These are phyloP conservation scores for Beauveria sp. DNA, from an alignment of 2,329 filamentous ascomycete genomes.

Conservation along the genomic window DNA sequence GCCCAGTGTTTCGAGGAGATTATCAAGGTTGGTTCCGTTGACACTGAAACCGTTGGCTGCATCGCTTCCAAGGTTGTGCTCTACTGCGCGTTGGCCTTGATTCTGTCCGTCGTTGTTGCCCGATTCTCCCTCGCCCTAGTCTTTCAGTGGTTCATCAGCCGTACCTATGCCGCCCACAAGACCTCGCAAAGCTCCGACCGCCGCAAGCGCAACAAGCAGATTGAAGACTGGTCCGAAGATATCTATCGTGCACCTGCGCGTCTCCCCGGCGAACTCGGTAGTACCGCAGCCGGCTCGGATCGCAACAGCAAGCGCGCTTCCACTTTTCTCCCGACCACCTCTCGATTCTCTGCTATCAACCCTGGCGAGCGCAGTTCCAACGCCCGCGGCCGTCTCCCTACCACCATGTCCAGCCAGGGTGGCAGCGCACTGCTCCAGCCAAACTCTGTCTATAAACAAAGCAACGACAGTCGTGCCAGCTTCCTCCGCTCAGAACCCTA, in stretches of 20 bases:
- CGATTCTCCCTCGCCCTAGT: conserved; percentile 84
- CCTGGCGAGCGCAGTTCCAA: conserved; percentile 56
- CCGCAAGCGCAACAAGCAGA: conserved; percentile 82
- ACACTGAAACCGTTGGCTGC: conserved; percentile 93
- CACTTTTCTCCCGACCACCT: conserved; percentile 83
- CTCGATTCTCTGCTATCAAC: conserved; percentile 87
- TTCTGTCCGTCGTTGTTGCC: conserved; percentile 76
- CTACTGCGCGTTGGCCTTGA: conserved; percentile 86
- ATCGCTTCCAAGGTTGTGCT: conserved; percentile 96
- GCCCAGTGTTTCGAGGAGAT: conserved; percentile 87
- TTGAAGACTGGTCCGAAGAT: conserved; percentile 96
- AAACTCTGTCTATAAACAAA: conserved; percentile 62
- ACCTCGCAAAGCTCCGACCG: conserved; percentile 75
- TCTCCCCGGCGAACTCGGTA: conserved; percentile 63
- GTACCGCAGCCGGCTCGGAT: conserved; percentile 57
- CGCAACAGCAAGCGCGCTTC: conserved; percentile 73
- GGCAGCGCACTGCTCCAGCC: conserved; percentile 66
- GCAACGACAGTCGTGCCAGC: conserved; percentile 56
- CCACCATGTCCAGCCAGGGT: conserved; percentile 80
- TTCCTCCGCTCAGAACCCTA: conserved; percentile 56
- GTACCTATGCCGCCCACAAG: conserved; percentile 74
- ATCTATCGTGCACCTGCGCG: conserved; percentile 89
- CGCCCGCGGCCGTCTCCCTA: conserved; percentile 61
- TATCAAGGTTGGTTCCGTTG: conserved; percentile 90
- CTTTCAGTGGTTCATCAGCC: conserved; percentile 95